These are phyloP conservation scores for Fagopyrum tataricum DNA, from an alignment of 148 eudicot species.

Conservation along the genomic window DNA sequence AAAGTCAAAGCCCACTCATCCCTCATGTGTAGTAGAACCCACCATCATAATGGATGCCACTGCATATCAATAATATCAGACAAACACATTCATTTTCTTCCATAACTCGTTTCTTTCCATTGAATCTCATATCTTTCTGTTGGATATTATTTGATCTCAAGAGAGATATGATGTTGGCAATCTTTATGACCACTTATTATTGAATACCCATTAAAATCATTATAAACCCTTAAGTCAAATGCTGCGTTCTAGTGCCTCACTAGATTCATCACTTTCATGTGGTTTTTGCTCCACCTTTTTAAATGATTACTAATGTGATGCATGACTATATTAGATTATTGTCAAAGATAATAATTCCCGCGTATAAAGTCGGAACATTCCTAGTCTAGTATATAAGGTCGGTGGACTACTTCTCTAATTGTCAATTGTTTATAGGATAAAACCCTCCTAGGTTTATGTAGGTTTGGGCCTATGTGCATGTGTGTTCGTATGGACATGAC, in stretches of 20 bases:
- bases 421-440: too few species aligned
- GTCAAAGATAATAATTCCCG: too few species aligned
- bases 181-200: conserved; percentile 1
- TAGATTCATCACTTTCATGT: not conserved
- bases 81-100: not conserved
- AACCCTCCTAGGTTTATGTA: too few species aligned
- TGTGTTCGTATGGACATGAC: too few species aligned
- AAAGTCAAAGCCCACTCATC: conserved; percentile 17
- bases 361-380: too few species aligned
- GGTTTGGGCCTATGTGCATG: too few species aligned
- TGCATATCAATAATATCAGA: not conserved
- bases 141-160: not conserved
- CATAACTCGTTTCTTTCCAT: too few species aligned
- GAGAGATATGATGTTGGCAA: not conserved
- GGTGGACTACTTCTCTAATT: too few species aligned
- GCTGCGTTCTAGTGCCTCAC: not conserved
- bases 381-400: too few species aligned
- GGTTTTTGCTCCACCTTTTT: conserved; percentile 1
- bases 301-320: not conserved
- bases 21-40: conserved; percentile 18
- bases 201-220: not conserved
- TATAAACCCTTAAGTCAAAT: too few species aligned
- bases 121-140: not conserved
- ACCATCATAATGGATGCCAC: conserved; percentile 19
- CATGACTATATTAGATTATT: too few species aligned